Conservation (phyloP, 768 basidiomycete species). For the Termitomyces sp. region DNA sequence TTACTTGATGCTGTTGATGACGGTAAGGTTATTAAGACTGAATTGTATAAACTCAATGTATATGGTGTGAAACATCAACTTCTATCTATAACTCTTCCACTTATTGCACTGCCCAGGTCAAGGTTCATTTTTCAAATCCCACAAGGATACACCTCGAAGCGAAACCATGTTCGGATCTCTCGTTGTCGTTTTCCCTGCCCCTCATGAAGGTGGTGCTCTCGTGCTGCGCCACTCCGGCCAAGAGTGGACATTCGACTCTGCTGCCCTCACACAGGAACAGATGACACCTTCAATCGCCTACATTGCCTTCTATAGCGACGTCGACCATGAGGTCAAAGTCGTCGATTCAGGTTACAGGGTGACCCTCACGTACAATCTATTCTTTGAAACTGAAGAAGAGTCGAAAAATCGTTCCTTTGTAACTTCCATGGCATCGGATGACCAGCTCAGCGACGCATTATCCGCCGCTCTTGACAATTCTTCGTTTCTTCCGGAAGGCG, state of each 20-base stretch:
- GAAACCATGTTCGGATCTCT: conserved; percentile 49
- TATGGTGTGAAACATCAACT: conserved; percentile 24
- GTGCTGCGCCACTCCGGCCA: conserved; percentile 28
- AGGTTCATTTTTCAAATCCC: conserved; percentile 47
- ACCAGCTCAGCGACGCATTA: conserved; percentile 5
- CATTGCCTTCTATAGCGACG: conserved; percentile 34
- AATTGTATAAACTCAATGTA: conserved; percentile 35
- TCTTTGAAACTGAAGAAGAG: conserved; percentile 13
- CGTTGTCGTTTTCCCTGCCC: conserved; percentile 45
- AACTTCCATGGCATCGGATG: conserved; percentile 8
- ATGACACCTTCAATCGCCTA: conserved; percentile 26
- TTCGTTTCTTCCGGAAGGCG: conserved; percentile 34
- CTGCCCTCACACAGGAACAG: conserved; percentile 7
- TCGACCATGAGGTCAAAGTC: conserved; percentile 36
- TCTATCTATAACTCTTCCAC: background rate
- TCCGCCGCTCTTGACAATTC: conserved; percentile 27
- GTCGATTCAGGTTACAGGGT: conserved; percentile 36
- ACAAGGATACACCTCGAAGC: conserved; percentile 44
- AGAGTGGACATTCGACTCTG: conserved; percentile 33
- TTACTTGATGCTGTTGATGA: conserved; percentile 17
- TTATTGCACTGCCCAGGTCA: conserved; percentile 21
- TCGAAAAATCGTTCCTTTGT: background rate
- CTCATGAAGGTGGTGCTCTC: conserved; percentile 42
- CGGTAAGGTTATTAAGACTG: conserved; percentile 16
- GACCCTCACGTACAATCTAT: conserved; percentile 41